Percentiles rank a stretch among this genome's conserved stretches.
These are phyloP conservation scores for Boletus speciosus DNA, from an alignment of 768 basidiomycete species.

Conservation along the genomic window DNA sequence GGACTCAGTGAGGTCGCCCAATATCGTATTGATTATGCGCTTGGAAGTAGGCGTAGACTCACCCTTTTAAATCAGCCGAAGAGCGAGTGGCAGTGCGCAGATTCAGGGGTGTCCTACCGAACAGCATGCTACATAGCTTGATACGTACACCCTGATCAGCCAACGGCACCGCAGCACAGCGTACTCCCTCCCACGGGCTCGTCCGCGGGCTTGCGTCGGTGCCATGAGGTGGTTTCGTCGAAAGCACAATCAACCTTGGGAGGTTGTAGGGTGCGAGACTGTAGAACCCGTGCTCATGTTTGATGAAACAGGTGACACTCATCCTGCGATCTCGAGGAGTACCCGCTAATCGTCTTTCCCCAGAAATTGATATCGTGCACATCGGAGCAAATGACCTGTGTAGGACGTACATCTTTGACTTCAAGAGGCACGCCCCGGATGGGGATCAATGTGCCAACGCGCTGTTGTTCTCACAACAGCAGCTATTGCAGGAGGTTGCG, in stretches of 20 bases:
- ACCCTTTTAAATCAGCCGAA: neutral
- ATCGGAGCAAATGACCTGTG: constrained; percentile 51
- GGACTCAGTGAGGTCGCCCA: neutral
- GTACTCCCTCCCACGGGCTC: constrained; percentile 13
- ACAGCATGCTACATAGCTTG: constrained; percentile 9
- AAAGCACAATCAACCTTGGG: constrained; percentile 62
- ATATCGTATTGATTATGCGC: constrained; percentile 13
- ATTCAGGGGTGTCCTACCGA: constrained; percentile 4
- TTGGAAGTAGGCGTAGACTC: neutral
- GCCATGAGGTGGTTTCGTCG: constrained; percentile 46
- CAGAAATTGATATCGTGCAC: constrained; percentile 60
- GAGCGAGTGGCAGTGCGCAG: constrained; percentile 22
- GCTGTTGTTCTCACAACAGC: constrained; percentile 60
- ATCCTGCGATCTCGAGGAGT: constrained; percentile 4
- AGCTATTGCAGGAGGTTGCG: constrained; percentile 52
- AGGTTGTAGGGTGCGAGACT: constrained; percentile 65
- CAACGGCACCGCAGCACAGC: constrained; percentile 17
- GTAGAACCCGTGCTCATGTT: constrained; percentile 66
- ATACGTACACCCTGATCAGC: constrained; percentile 12
- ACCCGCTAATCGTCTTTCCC: constrained; percentile 5
- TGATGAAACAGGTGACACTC: constrained; percentile 53
- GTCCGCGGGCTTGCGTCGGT: constrained; percentile 13
- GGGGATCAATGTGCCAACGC: constrained; percentile 48
- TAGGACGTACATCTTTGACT: constrained; percentile 63
- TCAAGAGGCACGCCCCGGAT: constrained; percentile 43